Evolutionary conservation across 2,329 filamentous ascomycete species (phyloP).

Genomic region (Lachnellula arida): DNA sequence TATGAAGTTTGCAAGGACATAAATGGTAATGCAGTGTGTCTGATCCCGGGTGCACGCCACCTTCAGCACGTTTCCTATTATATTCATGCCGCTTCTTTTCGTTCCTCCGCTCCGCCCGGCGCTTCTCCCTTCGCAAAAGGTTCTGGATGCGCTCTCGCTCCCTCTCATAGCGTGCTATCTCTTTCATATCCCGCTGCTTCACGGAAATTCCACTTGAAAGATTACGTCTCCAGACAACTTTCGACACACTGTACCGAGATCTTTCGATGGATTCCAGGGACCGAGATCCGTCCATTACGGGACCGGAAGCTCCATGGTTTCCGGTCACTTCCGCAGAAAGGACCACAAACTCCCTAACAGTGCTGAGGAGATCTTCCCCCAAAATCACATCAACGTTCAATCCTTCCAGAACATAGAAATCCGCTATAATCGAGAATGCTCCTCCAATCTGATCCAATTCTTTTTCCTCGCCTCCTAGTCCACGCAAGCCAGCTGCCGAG

Average conservation of each 20-base stretch:
- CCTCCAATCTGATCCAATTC: background rate
- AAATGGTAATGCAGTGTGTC: background rate
- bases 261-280: no score
- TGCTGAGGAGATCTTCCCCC: constrained; percentile 2
- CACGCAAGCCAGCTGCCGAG: background rate
- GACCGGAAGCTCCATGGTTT: background rate
- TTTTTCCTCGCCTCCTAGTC: background rate
- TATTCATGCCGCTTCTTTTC: background rate
- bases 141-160: background rate
- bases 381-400: constrained; percentile 2
- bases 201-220: background rate
- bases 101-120: background rate
- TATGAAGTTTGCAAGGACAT: background rate
- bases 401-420: background rate
- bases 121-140: background rate
- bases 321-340: background rate
- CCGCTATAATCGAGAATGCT: background rate
- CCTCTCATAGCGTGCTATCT: background rate
- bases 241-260: background rate
- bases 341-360: background rate
- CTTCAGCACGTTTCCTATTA: background rate
- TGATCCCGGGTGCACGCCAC: background rate
- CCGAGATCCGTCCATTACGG: background rate
- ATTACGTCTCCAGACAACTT: background rate
- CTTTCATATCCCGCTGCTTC: background rate